A percentile compares a stretch with the other conserved stretches of the same genome.
These are phyloP conservation scores for Dittrichia graveolens DNA, from an alignment of 129 eudicot genomes.

Conservation along the genomic window DNA sequence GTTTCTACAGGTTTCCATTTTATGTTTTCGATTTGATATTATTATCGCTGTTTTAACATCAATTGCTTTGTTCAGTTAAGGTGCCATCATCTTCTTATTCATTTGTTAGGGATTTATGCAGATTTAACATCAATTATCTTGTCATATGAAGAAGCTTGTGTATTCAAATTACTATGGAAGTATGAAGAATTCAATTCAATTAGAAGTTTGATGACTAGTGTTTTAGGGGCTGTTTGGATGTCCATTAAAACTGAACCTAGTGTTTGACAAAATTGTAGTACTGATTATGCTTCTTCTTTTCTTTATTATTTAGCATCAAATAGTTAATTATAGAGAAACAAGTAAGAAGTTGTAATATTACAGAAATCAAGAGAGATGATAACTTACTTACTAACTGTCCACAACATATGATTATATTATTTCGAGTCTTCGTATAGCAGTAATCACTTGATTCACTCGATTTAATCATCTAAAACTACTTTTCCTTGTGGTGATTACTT, in stretches of 20 bases:
- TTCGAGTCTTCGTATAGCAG: background rate
- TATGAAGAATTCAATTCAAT: background rate
- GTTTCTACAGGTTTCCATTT: constrained; percentile 55
- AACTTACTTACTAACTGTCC: background rate
- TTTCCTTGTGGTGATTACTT: constrained; percentile 19
- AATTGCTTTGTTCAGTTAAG: background rate
- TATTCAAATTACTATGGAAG: background rate
- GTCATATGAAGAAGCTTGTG: background rate
- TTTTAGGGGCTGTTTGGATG: too few species aligned
- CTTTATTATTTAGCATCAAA: background rate
- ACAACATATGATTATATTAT: background rate
- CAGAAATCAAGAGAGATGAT: background rate
- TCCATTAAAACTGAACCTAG: too few species aligned
- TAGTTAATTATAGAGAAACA: background rate
- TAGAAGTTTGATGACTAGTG: background rate
- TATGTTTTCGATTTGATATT: background rate
- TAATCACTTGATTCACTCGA: background rate
- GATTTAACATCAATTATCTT: background rate
- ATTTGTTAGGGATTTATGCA: background rate
- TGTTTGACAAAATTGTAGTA: background rate
- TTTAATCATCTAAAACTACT: background rate
- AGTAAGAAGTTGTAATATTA: background rate
- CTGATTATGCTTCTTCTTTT: background rate
- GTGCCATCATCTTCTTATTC: background rate
- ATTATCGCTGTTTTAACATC: background rate